Evolutionary conservation across 192 early-diverging fungal species (phyloP).

Genomic region (Coemansia sp.): DNA sequence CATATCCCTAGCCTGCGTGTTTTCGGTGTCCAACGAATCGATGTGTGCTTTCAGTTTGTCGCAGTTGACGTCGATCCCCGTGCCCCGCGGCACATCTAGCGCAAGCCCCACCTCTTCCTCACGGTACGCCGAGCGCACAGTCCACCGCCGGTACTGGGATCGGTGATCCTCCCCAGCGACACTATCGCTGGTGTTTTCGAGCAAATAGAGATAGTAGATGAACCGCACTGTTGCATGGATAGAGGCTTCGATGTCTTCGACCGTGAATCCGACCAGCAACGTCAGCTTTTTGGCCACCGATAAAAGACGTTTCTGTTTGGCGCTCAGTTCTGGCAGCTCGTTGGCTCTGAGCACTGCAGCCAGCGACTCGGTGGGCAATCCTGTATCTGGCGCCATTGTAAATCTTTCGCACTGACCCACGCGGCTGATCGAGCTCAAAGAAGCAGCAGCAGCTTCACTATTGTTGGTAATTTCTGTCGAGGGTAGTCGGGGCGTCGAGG

Average conservation of each 20-base stretch:
- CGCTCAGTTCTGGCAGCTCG: conserved; percentile 17
- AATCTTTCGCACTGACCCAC: conserved; percentile 37
- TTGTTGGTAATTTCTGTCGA: background rate
- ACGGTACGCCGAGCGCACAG: conserved; percentile 38
- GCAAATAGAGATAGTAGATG: conserved; percentile 30
- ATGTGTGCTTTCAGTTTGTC: conserved; percentile 2
- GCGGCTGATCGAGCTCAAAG: background rate
- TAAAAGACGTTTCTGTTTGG: conserved; percentile 28
- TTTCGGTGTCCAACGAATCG: background rate
- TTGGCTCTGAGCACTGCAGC: conserved; percentile 8
- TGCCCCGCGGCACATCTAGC: conserved; percentile 9
- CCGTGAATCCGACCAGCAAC: conserved; percentile 16
- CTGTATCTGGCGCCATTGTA: conserved; percentile 7
- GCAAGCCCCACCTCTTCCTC: conserved; percentile 33
- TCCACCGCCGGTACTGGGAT: conserved; percentile 31
- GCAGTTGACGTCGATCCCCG: conserved; percentile 19
- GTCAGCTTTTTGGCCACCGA: conserved; percentile 12
- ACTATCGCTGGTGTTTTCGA: conserved; percentile 2
- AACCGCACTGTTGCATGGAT: conserved; percentile 39
- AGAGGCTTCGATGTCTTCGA: conserved; percentile 31
- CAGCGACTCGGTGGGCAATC: conserved; percentile 20
- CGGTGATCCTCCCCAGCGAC: background rate
- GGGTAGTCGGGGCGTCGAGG: conserved; percentile 22
- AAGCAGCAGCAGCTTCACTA: too few species aligned
- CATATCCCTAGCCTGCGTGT: background rate